Evolutionary conservation across 306 rosid species (phyloP).

Genomic region (Dryas alaskensis): DNA sequence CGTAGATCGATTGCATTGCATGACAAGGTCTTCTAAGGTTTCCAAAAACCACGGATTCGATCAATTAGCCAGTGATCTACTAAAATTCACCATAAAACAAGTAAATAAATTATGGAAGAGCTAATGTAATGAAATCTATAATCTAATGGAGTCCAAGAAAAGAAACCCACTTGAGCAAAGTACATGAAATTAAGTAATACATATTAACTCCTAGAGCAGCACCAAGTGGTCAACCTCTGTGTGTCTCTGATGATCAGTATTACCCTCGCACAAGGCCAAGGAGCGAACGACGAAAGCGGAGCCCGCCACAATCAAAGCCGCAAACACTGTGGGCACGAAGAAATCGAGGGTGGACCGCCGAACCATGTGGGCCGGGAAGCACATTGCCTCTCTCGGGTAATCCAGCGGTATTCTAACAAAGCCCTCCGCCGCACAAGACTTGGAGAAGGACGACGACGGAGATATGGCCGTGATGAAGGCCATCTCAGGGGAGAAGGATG

Average conservation of each 20-base stretch:
- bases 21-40: not conserved
- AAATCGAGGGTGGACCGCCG: constrained; percentile 51
- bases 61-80: not conserved
- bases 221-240: not conserved
- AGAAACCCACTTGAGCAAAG: not conserved
- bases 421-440: constrained; percentile 31
- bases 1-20: not conserved
- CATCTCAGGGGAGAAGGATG: constrained; percentile 47
- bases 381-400: constrained; percentile 50
- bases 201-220: not conserved
- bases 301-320: constrained; percentile 53
- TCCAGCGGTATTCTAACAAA: constrained; percentile 55
- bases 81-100: not conserved
- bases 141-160: not conserved
- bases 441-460: constrained; percentile 39
- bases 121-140: not conserved
- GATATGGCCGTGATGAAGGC: constrained; percentile 49
- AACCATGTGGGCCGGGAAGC: constrained; percentile 55
- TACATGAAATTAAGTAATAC: not conserved
- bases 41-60: not conserved
- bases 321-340: constrained; percentile 69
- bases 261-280: constrained; percentile 26
- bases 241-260: not conserved
- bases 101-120: not conserved
- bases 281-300: constrained; percentile 58